These are phyloP conservation scores for Rosa persica DNA, from an alignment of 306 rosid species.

Conservation along the genomic window DNA sequence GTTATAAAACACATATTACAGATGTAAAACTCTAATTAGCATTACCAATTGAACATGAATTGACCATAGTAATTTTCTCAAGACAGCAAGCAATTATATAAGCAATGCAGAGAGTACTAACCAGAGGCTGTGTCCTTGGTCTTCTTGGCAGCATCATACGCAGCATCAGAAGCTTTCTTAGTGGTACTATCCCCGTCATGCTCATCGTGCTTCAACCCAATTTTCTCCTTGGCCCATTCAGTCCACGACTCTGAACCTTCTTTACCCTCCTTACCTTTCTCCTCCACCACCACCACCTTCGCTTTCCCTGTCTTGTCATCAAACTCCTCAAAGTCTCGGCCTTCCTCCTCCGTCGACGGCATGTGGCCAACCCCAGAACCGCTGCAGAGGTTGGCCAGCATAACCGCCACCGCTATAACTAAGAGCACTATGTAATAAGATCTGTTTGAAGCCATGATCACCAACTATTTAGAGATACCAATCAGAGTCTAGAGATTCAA, in stretches of 20 bases:
- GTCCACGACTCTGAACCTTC: slow-evolving; percentile 69
- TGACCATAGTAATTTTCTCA: neutral
- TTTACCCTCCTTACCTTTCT: slow-evolving; percentile 37
- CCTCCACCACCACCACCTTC: slow-evolving; percentile 33
- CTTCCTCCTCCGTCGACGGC: slow-evolving; percentile 48
- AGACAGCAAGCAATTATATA: neutral
- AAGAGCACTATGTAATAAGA: slow-evolving; percentile 13
- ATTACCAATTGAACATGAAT: neutral
- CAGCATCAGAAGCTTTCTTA: slow-evolving; percentile 32
- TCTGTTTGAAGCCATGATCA: slow-evolving; percentile 42
- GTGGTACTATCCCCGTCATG: neutral
- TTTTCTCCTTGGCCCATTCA: slow-evolving; percentile 83
- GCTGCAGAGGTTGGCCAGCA: slow-evolving; percentile 26
- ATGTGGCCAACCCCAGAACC: slow-evolving; percentile 37
- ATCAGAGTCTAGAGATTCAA: neutral
- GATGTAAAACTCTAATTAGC: neutral
- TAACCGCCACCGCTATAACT: slow-evolving; percentile 10
- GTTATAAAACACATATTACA: neutral
- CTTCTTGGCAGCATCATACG: slow-evolving; percentile 35
- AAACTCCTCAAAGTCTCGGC: slow-evolving; percentile 33
- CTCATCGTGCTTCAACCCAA: slow-evolving; percentile 51
- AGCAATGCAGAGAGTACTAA: slow-evolving; percentile 18
- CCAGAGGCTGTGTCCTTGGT: slow-evolving; percentile 57
- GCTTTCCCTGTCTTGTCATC: slow-evolving; percentile 27
- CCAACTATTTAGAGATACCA: neutral